Base-by-base conservation (phyloP, 2,329 filamentous ascomycete genomes). In the Metarhizium brunneum region DNA sequence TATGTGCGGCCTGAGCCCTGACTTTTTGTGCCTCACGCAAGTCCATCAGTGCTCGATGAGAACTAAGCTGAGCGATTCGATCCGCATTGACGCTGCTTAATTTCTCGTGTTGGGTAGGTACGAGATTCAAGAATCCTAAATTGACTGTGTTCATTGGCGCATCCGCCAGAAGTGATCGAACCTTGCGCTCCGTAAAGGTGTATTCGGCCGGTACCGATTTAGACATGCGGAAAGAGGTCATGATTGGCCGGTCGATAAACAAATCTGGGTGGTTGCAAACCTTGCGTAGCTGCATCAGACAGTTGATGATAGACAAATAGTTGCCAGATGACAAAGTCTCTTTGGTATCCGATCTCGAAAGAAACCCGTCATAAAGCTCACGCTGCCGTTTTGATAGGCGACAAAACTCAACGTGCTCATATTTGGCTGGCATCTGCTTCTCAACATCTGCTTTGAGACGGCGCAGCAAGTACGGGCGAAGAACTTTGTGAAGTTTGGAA, bases 241-340 rank as follows among this genome's bases (percentile, higher is more conserved):
- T 94, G 64, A 99, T 97, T 1, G 91, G 92, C 16, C 94, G 84
- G 57, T 95, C 95, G 62, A 97, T 88, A 65, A 99, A 99, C 8
- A 99, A 79, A 71, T 99, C 94, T 0, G 94, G 95, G 66, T 99
- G 94, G 63, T 99, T 99, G 78, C 94, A 99, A 53, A 99, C 95
- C 69, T 97, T 96, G 51, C 94, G 85, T 54, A 99, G 78, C 68
- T 96, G 94, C 91, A 99, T 96, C 53, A 99, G 75, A 70, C 95
- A 97, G 68, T 96, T 96, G 72, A 97, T 97, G 68, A 99, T 96
- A 18, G 91, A 96, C 60, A 99, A 83, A 68, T 96, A 96, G 65
- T 97, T 99, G 32, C 94, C 94, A 1, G 90, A 95, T 2, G 90
- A 83, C 18, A 99, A 76, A 0, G 92, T 96, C 57, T 90, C 87